These are phyloP conservation scores for Lepidium sativum DNA, from an alignment of 345 rosid genomes.

Conservation along the genomic window DNA sequence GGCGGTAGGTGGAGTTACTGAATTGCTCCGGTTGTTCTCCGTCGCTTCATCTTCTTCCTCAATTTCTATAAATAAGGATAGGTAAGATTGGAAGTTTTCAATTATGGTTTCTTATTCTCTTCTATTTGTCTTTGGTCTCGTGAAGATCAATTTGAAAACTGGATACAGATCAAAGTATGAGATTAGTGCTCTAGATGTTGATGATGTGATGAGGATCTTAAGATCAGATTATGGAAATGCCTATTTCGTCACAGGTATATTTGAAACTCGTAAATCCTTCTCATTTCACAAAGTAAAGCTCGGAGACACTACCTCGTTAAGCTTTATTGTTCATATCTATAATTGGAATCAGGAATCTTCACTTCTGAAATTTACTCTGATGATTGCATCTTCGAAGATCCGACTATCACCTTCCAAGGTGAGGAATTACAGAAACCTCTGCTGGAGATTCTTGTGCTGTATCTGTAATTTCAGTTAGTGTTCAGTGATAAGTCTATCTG, in stretches of 20 bases:
- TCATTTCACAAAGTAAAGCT: background rate
- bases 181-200: conserved; percentile 33
- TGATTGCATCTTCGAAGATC: conserved; percentile 86
- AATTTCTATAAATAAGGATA: background rate
- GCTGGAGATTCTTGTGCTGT: background rate
- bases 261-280: background rate
- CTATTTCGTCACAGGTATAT: conserved; percentile 76
- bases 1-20: conserved; percentile 68
- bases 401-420: conserved; percentile 83
- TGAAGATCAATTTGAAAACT: conserved; percentile 15
- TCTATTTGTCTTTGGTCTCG: background rate
- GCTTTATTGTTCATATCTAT: background rate
- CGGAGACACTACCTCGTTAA: background rate
- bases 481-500: background rate
- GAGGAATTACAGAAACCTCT: conserved; percentile 7
- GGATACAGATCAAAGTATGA: conserved; percentile 24
- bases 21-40: conserved; percentile 56
- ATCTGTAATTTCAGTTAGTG: background rate
- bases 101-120: background rate
- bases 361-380: conserved; percentile 50
- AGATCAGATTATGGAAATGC: conserved; percentile 65
- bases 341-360: conserved; percentile 49
- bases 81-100: background rate
- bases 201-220: conserved; percentile 48
- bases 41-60: conserved; percentile 15